Percentiles rank a stretch among this genome's conserved stretches.
phyloP scores from a whole-genome alignment of 2,329 filamentous ascomycete species.

The Pyrenophora graminea region DNA sequence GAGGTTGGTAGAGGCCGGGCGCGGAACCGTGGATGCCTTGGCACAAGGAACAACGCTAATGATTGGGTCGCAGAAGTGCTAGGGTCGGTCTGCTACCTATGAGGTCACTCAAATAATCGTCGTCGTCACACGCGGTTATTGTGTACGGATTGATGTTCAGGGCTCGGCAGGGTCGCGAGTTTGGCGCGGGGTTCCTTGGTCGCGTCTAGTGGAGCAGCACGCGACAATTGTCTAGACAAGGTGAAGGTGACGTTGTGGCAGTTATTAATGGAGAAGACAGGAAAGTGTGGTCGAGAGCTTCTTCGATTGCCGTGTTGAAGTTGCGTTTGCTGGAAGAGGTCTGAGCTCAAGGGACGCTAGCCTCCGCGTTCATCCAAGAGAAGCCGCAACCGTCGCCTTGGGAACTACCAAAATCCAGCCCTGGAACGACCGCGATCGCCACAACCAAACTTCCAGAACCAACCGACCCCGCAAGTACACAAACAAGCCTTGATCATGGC shows the following conservation, averaged over 20 bases:
- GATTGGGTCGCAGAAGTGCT: not conserved
- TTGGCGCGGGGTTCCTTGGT: constrained; percentile 13
- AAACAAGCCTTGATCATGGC: constrained; percentile 46
- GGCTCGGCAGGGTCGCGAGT: constrained; percentile 2
- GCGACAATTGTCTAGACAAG: constrained; percentile 1
- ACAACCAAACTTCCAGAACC: not conserved
- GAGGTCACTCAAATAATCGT: not conserved
- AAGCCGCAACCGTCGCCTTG: constrained; percentile 12
- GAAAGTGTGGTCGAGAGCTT: constrained; percentile 5
- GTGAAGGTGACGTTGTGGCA: not conserved
- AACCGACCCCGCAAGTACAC: not conserved
- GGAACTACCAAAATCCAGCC: constrained; percentile 7
- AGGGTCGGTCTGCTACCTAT: not conserved
- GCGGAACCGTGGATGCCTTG: constrained; percentile 1
- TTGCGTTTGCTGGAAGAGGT: constrained; percentile 21
- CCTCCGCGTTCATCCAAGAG: constrained; percentile 21
- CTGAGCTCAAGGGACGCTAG: constrained; percentile 22
- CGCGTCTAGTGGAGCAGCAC: constrained; percentile 8
- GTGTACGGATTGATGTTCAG: constrained; percentile 7
- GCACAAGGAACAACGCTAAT: not conserved
- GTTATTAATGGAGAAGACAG: not conserved
- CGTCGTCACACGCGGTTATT: constrained; percentile 1
- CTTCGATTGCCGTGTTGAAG: constrained; percentile 12
- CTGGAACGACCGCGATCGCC: not conserved
- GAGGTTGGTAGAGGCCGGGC: not conserved